Evolutionary conservation across 2,329 filamentous ascomycete species (phyloP).

Genomic region (Aspergillus ochraceus): DNA sequence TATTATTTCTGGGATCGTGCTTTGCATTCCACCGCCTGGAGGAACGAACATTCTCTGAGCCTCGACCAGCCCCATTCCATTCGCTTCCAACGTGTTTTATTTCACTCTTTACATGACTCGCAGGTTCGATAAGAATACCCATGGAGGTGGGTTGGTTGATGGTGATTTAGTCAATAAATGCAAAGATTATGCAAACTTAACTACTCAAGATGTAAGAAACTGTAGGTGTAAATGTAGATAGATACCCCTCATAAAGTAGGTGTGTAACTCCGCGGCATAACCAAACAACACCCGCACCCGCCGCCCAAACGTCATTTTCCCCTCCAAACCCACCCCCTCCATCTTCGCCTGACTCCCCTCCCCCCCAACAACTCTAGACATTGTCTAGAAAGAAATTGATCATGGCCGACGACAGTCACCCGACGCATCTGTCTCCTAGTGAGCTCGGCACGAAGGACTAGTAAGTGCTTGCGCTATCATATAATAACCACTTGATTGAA

Average conservation of each 20-base stretch:
- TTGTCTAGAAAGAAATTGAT: neutral
- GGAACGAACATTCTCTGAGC: neutral
- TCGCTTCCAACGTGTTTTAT: constrained; percentile 16
- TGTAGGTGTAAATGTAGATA: no score
- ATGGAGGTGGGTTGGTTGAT: neutral
- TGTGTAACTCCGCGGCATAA: no score
- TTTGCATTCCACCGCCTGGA: constrained; percentile 1
- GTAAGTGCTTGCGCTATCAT: constrained; percentile 51
- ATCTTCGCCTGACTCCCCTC: neutral
- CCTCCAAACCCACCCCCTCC: no score
- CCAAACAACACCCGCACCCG: no score
- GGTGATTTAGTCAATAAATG: neutral
- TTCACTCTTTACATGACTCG: constrained; percentile 13
- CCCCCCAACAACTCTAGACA: neutral
- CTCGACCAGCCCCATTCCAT: constrained; percentile 4
- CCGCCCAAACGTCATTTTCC: no score
- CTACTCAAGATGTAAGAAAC: no score
- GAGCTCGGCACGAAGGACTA: constrained; percentile 87
- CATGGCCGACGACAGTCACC: constrained; percentile 42
- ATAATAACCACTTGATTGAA: neutral
- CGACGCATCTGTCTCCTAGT: constrained; percentile 73
- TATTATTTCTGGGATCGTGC: constrained; percentile 26
- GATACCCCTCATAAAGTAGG: no score
- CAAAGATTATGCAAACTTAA: neutral
- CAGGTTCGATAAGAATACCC: constrained; percentile 20